A percentile compares a stretch with the other conserved stretches of the same genome.
These are phyloP conservation scores for Fusarium transvaalense DNA, from an alignment of 2,329 filamentous ascomycete species.

Conservation along the genomic window DNA sequence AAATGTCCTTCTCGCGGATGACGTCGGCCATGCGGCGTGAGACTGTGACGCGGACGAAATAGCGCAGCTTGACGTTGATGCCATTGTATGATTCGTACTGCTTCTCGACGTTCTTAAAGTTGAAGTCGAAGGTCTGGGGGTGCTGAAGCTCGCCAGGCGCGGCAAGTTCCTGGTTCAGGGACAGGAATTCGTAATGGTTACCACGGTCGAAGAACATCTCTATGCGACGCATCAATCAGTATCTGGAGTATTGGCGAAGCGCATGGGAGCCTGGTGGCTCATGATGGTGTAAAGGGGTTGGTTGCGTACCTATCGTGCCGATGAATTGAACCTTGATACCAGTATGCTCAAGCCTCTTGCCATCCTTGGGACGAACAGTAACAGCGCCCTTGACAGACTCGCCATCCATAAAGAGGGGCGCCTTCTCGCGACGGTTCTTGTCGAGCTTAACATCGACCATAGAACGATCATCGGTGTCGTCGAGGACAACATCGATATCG, in stretches of 20 bases:
- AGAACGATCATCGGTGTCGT: slow-evolving; percentile 91
- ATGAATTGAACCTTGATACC: slow-evolving; percentile 99
- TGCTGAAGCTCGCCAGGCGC: slow-evolving; percentile 98
- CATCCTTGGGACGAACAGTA: slow-evolving; percentile 96
- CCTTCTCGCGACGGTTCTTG: slow-evolving; percentile 97
- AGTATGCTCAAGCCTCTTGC: slow-evolving; percentile 96
- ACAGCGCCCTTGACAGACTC: slow-evolving; percentile 98
- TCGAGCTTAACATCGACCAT: slow-evolving; percentile 99
- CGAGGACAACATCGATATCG: slow-evolving; percentile 98
- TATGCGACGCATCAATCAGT: slow-evolving; percentile 53
- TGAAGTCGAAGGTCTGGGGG: slow-evolving; percentile 98
- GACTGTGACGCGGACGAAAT: slow-evolving; percentile 97
- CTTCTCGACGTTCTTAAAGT: slow-evolving; percentile 99
- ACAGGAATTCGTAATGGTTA: slow-evolving; percentile 99
- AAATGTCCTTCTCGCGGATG: slow-evolving; percentile 98
- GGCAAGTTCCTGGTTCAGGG: slow-evolving; percentile 94
- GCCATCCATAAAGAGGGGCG: slow-evolving; percentile 96
- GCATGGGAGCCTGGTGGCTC: slow-evolving; percentile 20
- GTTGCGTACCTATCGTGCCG: slow-evolving; percentile 85
- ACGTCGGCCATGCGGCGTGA: slow-evolving; percentile 98
- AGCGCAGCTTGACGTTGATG: slow-evolving; percentile 99
- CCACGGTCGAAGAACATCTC: slow-evolving; percentile 99
- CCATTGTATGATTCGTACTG: slow-evolving; percentile 99
- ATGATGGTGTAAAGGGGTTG: slow-evolving; percentile 19
- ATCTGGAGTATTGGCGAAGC: slow-evolving; percentile 4